These are phyloP conservation scores for Pogostemon cablin DNA, from an alignment of 257 asterid species.

Conservation along the genomic window DNA sequence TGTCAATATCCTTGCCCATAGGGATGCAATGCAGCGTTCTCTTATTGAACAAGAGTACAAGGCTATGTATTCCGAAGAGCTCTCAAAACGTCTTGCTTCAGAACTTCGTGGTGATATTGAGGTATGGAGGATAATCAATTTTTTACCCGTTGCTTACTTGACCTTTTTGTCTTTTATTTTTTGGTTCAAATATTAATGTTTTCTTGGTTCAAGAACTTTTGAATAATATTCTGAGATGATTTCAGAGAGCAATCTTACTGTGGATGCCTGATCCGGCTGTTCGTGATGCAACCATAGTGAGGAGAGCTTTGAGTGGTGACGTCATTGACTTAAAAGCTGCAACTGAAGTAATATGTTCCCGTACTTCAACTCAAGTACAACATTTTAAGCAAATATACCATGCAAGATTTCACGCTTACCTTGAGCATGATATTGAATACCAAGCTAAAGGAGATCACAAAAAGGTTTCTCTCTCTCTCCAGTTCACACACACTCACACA, in stretches of 20 bases:
- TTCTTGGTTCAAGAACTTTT: conserved; percentile 15
- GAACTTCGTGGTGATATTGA: conserved; percentile 82
- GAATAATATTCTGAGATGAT: background rate
- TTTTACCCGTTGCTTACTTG: background rate
- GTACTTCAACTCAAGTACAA: conserved; percentile 84
- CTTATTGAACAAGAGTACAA: conserved; percentile 81
- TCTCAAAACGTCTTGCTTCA: conserved; percentile 65
- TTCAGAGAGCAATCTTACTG: conserved; percentile 73
- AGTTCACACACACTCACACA: background rate
- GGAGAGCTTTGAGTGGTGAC: conserved; percentile 53
- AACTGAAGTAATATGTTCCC: conserved; percentile 92
- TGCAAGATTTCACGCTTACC: conserved; percentile 53
- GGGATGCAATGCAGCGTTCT: conserved; percentile 83
- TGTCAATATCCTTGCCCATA: conserved; percentile 78
- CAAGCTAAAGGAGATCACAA: conserved; percentile 75
- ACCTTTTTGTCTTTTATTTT: background rate
- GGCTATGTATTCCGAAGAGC: conserved; percentile 69
- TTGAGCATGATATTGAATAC: conserved; percentile 78
- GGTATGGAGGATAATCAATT: conserved; percentile 44
- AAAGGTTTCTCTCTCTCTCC: conserved; percentile 50
- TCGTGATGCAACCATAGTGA: conserved; percentile 74
- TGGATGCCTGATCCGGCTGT: conserved; percentile 94
- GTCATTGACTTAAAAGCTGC: conserved; percentile 60
- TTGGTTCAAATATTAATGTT: background rate
- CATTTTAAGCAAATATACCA: conserved; percentile 69